Evolutionary conservation across 768 basidiomycete species (phyloP), one percentile per base, ranked within the genome.

Genomic region (Amanita pseudoporphyria): DNA sequence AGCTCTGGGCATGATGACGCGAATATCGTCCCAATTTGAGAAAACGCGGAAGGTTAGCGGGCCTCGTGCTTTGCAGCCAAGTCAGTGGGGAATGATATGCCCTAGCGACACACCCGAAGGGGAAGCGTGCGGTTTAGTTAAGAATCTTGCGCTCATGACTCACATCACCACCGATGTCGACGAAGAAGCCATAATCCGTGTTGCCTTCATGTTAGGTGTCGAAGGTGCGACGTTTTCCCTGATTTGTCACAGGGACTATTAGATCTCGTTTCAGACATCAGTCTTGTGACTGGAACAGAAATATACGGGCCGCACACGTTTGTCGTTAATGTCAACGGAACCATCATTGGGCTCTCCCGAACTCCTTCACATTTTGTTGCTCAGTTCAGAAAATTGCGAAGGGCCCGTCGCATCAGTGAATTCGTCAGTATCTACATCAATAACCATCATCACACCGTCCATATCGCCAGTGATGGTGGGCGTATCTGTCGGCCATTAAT

Each of bases 101-200:
- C 91, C 96, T 0, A 92, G 89, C 62, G 96, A 99, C 66, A 99
- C 96, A 0, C 96, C 96, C 0, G 96, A 99, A 82, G 96, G 96
- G 62, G 96, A 99, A 69, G 96, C 96, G 14, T 99, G 96, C 62
- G 96, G 96, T 21, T 70, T 99, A 52, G 96, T 99, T 40, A 99
- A 99, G 72, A 99, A 99, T 67, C 70, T 99, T 54, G 96, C 96
- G 3, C 72, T 99, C 13, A 99, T 99, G 96, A 98, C 96, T 3
- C 95, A 99, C 66, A 98, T 99, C 63, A 99, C 96, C 7, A 98
- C 96, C 36, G 96, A 98, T 64, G 95, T 93, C 26, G 93, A 95
- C 53, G 96, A 99, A 64, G 89, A 84, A 52, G 94, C 95, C 1
- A 87, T 99, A 48, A 80, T 90, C 55, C 79, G 84, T 52, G 71